Conservation (phyloP, 805 yeast species). For the Candida montana region DNA sequence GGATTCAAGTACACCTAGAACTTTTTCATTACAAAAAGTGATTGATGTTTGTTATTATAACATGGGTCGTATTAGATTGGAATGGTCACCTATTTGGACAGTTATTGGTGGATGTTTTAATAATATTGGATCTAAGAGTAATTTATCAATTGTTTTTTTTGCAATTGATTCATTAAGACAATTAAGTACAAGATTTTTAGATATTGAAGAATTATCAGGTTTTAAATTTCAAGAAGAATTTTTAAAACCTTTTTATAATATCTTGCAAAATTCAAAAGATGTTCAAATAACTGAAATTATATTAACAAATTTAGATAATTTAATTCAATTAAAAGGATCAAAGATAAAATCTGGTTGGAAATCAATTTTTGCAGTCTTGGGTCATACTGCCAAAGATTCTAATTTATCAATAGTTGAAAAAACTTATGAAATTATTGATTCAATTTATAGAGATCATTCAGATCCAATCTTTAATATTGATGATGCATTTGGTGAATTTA, state of each 20-base stretch:
- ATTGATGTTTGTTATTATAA: conserved; percentile 97
- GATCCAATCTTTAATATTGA: conserved; percentile 66
- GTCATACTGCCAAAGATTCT: conserved; percentile 61
- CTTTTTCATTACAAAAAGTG: conserved; percentile 89
- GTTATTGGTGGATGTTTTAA: conserved; percentile 89
- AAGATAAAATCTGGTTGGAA: conserved; percentile 92
- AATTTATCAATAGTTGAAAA: conserved; percentile 56
- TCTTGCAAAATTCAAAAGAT: conserved; percentile 61
- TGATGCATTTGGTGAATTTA: conserved; percentile 52
- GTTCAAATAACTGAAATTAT: conserved; percentile 81
- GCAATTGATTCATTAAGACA: conserved; percentile 94
- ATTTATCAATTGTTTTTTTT: conserved; percentile 72
- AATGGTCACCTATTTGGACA: conserved; percentile 95
- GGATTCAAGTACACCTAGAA: conserved; percentile 75
- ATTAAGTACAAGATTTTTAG: conserved; percentile 84
- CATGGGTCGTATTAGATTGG: conserved; percentile 92
- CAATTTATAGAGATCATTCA: conserved; percentile 57
- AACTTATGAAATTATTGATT: conserved; percentile 57
- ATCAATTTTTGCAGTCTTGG: conserved; percentile 74
- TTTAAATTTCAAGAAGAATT: conserved; percentile 95
- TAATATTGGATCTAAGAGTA: conserved; percentile 74
- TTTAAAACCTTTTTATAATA: conserved; percentile 81
- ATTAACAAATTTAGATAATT: conserved; percentile 80
- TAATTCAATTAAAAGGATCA: conserved; percentile 69
- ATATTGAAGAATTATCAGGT: conserved; percentile 89